Evolutionary conservation across 1,284 basidiomycete genomes (phyloP), one percentile per base, ranked within the genome.

Genomic region (Pseudozyma tsukubaensis): DNA sequence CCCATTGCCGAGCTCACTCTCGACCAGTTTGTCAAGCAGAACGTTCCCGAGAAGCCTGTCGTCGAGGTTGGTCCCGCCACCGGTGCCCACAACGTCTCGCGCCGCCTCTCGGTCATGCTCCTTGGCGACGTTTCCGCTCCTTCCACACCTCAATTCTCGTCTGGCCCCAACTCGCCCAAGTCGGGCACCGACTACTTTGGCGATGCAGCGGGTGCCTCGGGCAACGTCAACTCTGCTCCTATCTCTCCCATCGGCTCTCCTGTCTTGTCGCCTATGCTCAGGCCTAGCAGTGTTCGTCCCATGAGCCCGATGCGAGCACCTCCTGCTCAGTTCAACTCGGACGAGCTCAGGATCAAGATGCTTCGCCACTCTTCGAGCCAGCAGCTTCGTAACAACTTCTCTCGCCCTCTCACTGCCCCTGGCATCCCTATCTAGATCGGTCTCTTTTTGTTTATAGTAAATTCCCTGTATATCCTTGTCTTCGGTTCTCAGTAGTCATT

Each of bases 1-100:
- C 53, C 69, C 1, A 35, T 59, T n/a, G 49, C 62, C 47, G 69
- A 72, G 49, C 63, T 72, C 51, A 72, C 62, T 1, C 62, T 57
- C 19, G 63, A 72, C 42, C 69, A 72, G 18, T 72, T 72, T 44
- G 58, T 66, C 59, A 66, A 66, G 63, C 69, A 72, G 45, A 72
- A 72, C 42, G 37, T 60, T 10, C 69, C 69, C 34, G 69, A 72
- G 40, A 56, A 65, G 63, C 35, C 44, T 3, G 69, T 72, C 11
- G 55, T 65, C 50, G 52, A 65, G 21, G 56, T 61, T 4, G 62
- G 58, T 9, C 47, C 59, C n/a, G 42, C 59, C 13, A 43, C 39
- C 13, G 69, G 69, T 21, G 55, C 56, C 7, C 58, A 59, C 55
- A 72, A 72, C 35, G 69, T 72, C 16, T 72, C 69, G 16, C 62